These are phyloP conservation scores for Lachancea quebecensis DNA, from an alignment of 805 yeast genomes.

Conservation along the genomic window DNA sequence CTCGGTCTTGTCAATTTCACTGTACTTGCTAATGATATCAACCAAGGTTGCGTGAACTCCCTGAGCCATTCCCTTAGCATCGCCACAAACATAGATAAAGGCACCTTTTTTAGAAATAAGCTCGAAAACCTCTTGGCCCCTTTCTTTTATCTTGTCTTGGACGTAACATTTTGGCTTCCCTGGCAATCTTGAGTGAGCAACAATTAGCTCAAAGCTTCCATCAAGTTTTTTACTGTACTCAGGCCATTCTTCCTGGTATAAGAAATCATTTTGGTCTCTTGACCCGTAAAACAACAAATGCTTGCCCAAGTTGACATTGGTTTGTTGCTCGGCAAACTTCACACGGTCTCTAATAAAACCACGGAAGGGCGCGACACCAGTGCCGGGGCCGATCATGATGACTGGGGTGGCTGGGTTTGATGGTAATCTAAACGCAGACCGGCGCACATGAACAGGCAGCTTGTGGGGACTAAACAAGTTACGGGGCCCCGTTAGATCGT, in stretches of 20 bases:
- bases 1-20: constrained; percentile 55
- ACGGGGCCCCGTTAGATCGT: constrained; percentile 84
- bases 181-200: constrained; percentile 80
- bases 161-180: constrained; percentile 63
- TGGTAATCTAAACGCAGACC: constrained; percentile 91
- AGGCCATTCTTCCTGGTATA: constrained; percentile 88
- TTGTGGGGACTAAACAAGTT: constrained; percentile 39
- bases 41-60: constrained; percentile 73
- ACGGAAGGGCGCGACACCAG: constrained; percentile 98
- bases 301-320: constrained; percentile 51
- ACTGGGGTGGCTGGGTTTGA: constrained; percentile 75
- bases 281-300: constrained; percentile 81
- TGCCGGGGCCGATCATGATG: constrained; percentile 95
- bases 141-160: constrained; percentile 64
- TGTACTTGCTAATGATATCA: constrained; percentile 53
- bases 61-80: constrained; percentile 92
- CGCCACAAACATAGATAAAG: constrained; percentile 92
- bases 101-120: constrained; percentile 67
- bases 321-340: constrained; percentile 39
- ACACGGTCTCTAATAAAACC: constrained; percentile 88
- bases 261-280: constrained; percentile 76
- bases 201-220: constrained; percentile 56
- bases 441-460: constrained; percentile 87
- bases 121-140: constrained; percentile 36
- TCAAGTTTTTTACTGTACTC: constrained; percentile 57